Evolutionary conservation across 2,329 filamentous ascomycete genomes (phyloP), one percentile per base, ranked within the genome.

Genomic region (Huntiella omanensis): DNA sequence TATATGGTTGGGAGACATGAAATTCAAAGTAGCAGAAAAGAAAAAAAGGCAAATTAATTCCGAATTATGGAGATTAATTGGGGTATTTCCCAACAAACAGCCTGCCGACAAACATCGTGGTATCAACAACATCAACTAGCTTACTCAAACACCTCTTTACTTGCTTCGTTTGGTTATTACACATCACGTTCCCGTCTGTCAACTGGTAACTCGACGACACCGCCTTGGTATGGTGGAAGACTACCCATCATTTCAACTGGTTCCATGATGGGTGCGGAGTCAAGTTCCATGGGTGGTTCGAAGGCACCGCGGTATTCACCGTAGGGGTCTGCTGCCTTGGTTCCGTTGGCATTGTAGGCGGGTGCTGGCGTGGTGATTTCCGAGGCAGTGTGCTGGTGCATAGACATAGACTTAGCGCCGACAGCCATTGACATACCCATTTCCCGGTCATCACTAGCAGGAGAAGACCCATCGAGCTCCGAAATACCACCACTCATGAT

Each of bases 221-320:
- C 33, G 13, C 28, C 36, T 12, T 35, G 22, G 37, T 49, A 47
- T 28, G 44, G 48, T 32, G 48, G 48, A 28, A 49, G 35, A 22
- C 48, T 49, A 7, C 48, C 48, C 48, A 43, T 43, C 48, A 49
- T 49, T 15, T 49, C 48, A 15, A 49, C 48, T 7, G 48, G 48
- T 22, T 49, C 48, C 48, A 49, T 49, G n/a, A 40, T 32, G 36
- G 48, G 48, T 19, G 48, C 36, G 32, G 48, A 40, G 40, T 40
- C 40, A 40, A 49, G 40, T 22, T 49, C 45, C 43, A 39, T 46
- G 16, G 48, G 40, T 15, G 48, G 48, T 22, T 49, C 48, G 16
- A 43, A 49, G 16, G 16, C 40, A 17, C 48, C 48, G 40, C 48
- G 39, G 40, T 49, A 49, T 32, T 44, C 13, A 5, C 22, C 33